Base-by-base conservation (phyloP, 2,329 filamentous ascomycete genomes). In the Didymella pinodella region DNA sequence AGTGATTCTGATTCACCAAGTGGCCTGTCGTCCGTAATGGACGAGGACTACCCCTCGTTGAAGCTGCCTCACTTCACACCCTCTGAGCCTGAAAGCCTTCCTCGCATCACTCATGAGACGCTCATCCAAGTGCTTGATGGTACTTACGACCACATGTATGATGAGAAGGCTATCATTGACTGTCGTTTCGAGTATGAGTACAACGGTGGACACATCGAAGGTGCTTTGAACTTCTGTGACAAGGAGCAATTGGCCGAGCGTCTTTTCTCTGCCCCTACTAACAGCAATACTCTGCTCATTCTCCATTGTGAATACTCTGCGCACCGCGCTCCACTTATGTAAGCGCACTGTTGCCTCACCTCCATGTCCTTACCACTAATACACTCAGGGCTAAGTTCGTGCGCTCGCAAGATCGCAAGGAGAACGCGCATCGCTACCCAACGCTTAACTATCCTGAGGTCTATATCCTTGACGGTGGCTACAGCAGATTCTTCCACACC, bases 171-270 rank as follows among this genome's bases (percentile, higher is more conserved):
- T 78, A 85, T 99, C 71, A 90, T 99, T 71, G 95, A 99, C 78
- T 99, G 95, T 77, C 91, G 95, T 20, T 99, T 99, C 75, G 95
- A 99, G 83, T 99, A 99, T 77, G 95, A 99, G 80, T 99, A 96
- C 75, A 90, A 97, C 16, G 95, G 95, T 56, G 95, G 95, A 32
- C 95, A 99, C 77, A 97, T 99, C 73, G 86, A 93, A 67, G 91
- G 91, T 18, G 95, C 95, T 43, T 84, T 97, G 79, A 99, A 99
- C 82, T 95, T 93, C 82, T 98, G 97, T 79, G 92, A 97, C 81
- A 97, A 97, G 79, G 94, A 99, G 71, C 81, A 90, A 61, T 84
- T 99, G 58, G 88, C 92, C 8, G 83, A 83, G 54, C 88, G 93
- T 66, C 86, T 99, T 48, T 97, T 99, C 77, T 83, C 71, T 31